Base-by-base conservation (phyloP, 1,284 basidiomycete species). In the Boletus sp. region DNA sequence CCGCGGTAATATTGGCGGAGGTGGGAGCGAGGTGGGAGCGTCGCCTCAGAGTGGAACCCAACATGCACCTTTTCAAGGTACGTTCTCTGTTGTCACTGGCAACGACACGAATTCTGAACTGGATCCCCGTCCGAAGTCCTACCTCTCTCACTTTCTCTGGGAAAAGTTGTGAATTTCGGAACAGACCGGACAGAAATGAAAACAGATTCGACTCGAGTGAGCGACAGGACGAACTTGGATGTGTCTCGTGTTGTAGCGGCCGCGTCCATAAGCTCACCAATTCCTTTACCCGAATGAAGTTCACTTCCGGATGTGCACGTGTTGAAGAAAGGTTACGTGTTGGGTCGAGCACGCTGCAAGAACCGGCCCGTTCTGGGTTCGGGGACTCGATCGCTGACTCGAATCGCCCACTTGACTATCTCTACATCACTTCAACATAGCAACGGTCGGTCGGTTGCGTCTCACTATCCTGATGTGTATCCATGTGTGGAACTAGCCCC, bases 271-370 rank as follows among this genome's bases (percentile, higher is more conserved):
- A 54, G 39, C 57, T 59, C 29, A 41, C 54, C 43, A 46, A 44
- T 44, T 40, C 38, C 49, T 47, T 41, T 45, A 35, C 39, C 44
- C 44, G 46, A 60, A 52, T 53, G 49, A 38, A 45, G 50, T 48
- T 50, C 50, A 62, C 58, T 60, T 65, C 58, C 53, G 54, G 44
- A 47, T 17, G 37, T 51, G 19, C 61, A 65, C 64, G 58, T 66
- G 60, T 51, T 41, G 44, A 44, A 37, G 48, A 41, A 48, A 37
- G 26, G 29, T 62, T 62, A 62, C 60, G 60, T 66, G 40, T 45
- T 29, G 23, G 27, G 37, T 41, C 52, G 43, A 40, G 43, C 62
- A 62, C 55, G 60, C 47, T 57, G 61, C 53, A 38, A 51, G 50
- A 43, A 45, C 36, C 40, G 34, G 34, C 60, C 49, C 41, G 34